Evolutionary conservation across 805 yeast genomes (phyloP).

Genomic region (Yamadazyma ubonensis): DNA sequence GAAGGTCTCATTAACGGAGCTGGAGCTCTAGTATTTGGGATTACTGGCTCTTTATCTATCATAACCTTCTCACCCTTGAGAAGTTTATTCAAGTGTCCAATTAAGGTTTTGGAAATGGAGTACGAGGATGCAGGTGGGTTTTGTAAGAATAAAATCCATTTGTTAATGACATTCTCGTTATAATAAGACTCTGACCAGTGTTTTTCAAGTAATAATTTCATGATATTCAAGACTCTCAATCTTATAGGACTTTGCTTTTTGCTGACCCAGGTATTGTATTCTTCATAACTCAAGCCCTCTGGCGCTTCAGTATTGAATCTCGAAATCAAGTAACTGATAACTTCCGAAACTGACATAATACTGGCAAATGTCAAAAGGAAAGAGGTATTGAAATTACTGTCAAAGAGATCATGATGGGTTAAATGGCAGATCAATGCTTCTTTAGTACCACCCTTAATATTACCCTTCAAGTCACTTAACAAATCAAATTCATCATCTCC

Average conservation of each 20-base stretch:
- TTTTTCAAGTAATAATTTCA: slow-evolving; percentile 63
- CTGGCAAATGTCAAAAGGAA: slow-evolving; percentile 75
- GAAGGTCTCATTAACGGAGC: slow-evolving; percentile 40
- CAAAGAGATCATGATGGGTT: slow-evolving; percentile 67
- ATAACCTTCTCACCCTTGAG: slow-evolving; percentile 31
- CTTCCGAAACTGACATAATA: slow-evolving; percentile 64
- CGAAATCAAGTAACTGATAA: slow-evolving; percentile 57
- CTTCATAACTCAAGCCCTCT: slow-evolving; percentile 81
- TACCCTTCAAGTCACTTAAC: slow-evolving; percentile 63
- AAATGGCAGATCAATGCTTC: slow-evolving; percentile 77
- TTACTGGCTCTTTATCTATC: slow-evolving; percentile 27
- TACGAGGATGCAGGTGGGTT: slow-evolving; percentile 21
- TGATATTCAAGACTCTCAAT: slow-evolving; percentile 59
- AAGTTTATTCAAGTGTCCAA: slow-evolving; percentile 23
- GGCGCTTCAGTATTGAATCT: slow-evolving; percentile 78
- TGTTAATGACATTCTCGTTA: slow-evolving; percentile 39
- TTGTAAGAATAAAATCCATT: slow-evolving; percentile 33
- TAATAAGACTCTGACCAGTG: slow-evolving; percentile 69
- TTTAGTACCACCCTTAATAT: slow-evolving; percentile 79
- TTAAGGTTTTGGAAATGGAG: slow-evolving; percentile 27
- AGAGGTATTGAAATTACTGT: slow-evolving; percentile 62
- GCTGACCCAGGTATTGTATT: slow-evolving; percentile 73
- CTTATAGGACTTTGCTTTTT: slow-evolving; percentile 69
- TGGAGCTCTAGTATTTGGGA: slow-evolving; percentile 34
- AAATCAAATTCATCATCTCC: slow-evolving; percentile 60